Evolutionary conservation across 2,329 filamentous ascomycete genomes (phyloP).

Genomic region (Aspergillus sp.): DNA sequence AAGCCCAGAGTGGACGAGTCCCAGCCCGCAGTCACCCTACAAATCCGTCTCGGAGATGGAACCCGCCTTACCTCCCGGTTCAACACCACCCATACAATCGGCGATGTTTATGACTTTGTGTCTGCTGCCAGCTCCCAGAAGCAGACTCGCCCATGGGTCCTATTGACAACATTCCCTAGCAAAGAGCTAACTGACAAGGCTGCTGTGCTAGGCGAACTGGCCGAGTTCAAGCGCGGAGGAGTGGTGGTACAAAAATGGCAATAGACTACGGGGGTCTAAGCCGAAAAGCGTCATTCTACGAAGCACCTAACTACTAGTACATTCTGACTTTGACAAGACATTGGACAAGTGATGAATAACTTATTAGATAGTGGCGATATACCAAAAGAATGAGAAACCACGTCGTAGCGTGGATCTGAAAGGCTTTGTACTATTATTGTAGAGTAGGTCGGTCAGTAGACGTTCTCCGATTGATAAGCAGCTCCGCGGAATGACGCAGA

Average conservation of each 20-base stretch:
- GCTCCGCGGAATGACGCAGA: conserved; percentile 27
- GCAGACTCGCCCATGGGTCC: conserved; percentile 53
- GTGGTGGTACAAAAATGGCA: conserved; percentile 53
- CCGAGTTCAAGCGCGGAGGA: conserved; percentile 52
- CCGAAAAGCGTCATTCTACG: not conserved
- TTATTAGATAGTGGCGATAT: conserved; percentile 1
- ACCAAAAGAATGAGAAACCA: not conserved
- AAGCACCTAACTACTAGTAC: not conserved
- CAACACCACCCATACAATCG: conserved; percentile 65
- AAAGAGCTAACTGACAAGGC: conserved; percentile 60
- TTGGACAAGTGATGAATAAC: not conserved
- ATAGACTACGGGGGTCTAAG: conserved; percentile 15
- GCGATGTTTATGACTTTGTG: conserved; percentile 64
- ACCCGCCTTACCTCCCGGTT: conserved; percentile 61
- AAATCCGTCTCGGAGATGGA: conserved; percentile 64
- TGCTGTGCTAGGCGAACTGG: conserved; percentile 44
- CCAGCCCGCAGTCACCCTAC: conserved; percentile 58
- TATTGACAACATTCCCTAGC: conserved; percentile 67
- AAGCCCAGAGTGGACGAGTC: conserved; percentile 56
- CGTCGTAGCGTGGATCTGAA: not conserved
- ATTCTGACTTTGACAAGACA: not conserved
- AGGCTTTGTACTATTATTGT: not conserved
- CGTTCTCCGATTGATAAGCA: conserved; percentile 27
- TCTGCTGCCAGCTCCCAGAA: conserved; percentile 52
- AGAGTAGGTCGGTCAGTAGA: not conserved